A percentile compares a stretch with the other conserved stretches of the same genome.
phyloP scores from a whole-genome alignment of 1,139 yeast species.

The Geotrichum aggregatum region DNA sequence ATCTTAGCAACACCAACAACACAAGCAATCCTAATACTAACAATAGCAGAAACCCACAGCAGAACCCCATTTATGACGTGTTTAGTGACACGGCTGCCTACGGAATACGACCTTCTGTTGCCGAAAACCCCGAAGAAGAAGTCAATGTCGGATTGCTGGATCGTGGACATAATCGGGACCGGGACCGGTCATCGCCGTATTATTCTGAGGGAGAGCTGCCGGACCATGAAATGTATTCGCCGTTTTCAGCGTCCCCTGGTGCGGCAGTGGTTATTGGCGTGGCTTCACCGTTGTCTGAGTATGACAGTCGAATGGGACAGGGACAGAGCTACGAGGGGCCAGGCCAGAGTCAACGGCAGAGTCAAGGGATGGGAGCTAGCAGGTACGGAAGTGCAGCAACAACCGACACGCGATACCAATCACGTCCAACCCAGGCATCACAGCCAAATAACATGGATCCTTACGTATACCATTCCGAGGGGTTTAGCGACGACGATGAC shows the following conservation, averaged over 20 bases:
- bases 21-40: too few species aligned
- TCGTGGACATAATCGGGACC: background rate
- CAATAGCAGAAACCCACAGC: too few species aligned
- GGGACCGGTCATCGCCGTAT: background rate
- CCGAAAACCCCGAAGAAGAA: background rate
- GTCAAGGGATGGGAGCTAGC: too few species aligned
- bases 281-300: background rate
- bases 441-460: too few species aligned
- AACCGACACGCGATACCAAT: too few species aligned
- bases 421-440: too few species aligned
- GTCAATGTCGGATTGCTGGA: background rate
- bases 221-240: too few species aligned
- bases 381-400: too few species aligned
- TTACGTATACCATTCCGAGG: background rate
- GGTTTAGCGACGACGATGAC: background rate
- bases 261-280: conserved; percentile 12
- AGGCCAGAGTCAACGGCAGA: background rate
- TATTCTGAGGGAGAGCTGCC: too few species aligned
- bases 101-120: background rate
- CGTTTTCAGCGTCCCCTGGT: conserved; percentile 5
- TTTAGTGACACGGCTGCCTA: background rate
- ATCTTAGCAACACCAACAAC: background rate
- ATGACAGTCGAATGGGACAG: too few species aligned
- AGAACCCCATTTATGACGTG: too few species aligned
- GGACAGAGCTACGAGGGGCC: background rate